phyloP scores from a whole-genome alignment of 352 stramenopile genomes.

The Globisporangium ultimum region DNA sequence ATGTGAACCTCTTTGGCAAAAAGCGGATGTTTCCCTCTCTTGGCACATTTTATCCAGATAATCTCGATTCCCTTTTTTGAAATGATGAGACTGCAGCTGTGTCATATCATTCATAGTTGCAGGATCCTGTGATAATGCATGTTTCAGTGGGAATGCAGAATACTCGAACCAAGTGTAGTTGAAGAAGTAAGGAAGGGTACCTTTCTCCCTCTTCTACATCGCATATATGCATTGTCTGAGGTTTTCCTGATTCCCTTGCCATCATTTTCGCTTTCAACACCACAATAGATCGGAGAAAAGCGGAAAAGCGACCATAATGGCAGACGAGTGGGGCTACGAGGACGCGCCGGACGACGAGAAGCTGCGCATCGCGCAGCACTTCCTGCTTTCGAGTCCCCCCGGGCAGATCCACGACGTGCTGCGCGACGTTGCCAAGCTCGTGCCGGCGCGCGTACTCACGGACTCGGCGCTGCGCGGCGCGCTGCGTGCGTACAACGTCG shows the following conservation, averaged over 20 bases:
- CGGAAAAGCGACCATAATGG: slow-evolving; percentile 29
- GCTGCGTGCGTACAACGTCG: slow-evolving; percentile 80
- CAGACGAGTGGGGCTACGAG: slow-evolving; percentile 61
- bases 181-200: too few species aligned
- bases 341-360: slow-evolving; percentile 87
- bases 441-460: slow-evolving; percentile 64
- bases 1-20: neutral
- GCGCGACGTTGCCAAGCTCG: slow-evolving; percentile 81
- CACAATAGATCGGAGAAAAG: slow-evolving; percentile 1
- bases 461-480: slow-evolving; percentile 67
- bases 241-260: neutral
- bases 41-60: too few species aligned
- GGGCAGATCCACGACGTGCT: slow-evolving; percentile 88
- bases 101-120: too few species aligned
- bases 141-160: too few species aligned
- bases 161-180: too few species aligned
- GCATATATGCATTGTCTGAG: neutral
- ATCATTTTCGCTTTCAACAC: neutral
- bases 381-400: slow-evolving; percentile 87
- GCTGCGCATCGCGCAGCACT: slow-evolving; percentile 85
- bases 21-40: too few species aligned
- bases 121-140: too few species aligned
- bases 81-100: too few species aligned
- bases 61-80: too few species aligned
- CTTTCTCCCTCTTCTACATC: too few species aligned